These are phyloP conservation scores for Boechera retrofracta DNA, from an alignment of 345 rosid species.

Conservation along the genomic window DNA sequence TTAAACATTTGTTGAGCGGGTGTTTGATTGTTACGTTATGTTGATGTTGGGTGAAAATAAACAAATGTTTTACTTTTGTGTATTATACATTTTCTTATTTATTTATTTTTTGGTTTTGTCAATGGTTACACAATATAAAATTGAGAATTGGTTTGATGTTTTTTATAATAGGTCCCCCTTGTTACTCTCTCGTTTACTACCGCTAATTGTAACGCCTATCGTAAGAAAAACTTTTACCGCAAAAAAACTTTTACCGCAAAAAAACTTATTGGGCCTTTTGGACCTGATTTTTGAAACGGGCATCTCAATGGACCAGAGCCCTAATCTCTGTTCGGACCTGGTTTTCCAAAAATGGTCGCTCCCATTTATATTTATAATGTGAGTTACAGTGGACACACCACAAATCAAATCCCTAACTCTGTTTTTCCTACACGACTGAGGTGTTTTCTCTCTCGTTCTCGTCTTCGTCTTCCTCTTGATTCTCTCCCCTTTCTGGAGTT, in stretches of 20 bases:
- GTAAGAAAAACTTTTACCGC: too few relatives aligned
- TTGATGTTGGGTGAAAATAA: background rate
- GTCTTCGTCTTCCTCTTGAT: background rate
- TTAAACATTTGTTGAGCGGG: conserved; percentile 13
- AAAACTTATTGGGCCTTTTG: background rate
- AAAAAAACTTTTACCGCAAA: too few relatives aligned
- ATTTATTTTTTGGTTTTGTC: background rate
- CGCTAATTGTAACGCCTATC: too few relatives aligned
- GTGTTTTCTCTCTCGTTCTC: conserved; percentile 14
- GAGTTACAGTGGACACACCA: background rate
- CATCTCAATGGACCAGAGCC: too few relatives aligned
- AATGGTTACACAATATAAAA: background rate
- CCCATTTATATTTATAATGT: background rate
- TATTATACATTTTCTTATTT: background rate
- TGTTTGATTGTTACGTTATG: conserved; percentile 28
- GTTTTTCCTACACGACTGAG: background rate
- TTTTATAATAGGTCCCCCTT: too few relatives aligned
- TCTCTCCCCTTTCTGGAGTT: conserved; percentile 14
- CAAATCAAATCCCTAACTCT: conserved; percentile 32
- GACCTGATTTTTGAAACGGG: background rate
- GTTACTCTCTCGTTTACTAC: too few relatives aligned
- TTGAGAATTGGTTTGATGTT: too few relatives aligned
- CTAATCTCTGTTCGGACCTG: background rate
- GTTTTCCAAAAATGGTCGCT: background rate
- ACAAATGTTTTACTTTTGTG: background rate